These are phyloP conservation scores for Blastocystis sp. DNA, from an alignment of 352 stramenopile species.

Conservation along the genomic window DNA sequence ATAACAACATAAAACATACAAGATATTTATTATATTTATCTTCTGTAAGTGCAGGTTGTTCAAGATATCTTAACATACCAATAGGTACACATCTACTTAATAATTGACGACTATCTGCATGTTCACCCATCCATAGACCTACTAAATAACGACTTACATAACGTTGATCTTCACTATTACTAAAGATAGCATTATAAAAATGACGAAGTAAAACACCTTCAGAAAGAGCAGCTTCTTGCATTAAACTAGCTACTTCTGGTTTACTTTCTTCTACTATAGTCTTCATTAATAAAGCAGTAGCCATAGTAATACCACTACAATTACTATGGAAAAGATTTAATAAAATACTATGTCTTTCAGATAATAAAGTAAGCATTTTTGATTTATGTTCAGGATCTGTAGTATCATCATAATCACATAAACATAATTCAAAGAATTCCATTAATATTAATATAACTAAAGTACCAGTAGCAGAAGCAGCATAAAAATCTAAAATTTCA, in stretches of 20 bases:
- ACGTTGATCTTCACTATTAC: constrained; percentile 65
- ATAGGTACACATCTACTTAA: constrained; percentile 64
- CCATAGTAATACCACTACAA: constrained; percentile 56
- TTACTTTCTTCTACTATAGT: constrained; percentile 65
- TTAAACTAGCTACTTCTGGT: constrained; percentile 53
- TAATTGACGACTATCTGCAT: constrained; percentile 61
- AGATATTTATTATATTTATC: constrained; percentile 53
- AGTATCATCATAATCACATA: constrained; percentile 65
- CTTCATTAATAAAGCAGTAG: constrained; percentile 65
- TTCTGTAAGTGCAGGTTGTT: constrained; percentile 56
- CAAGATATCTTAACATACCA: constrained; percentile 64
- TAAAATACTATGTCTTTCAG: constrained; percentile 53
- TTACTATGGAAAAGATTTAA: constrained; percentile 65
- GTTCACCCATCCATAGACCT: constrained; percentile 73
- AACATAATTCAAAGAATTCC: constrained; percentile 63
- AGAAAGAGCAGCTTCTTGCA: constrained; percentile 68
- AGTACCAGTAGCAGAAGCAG: constrained; percentile 51
- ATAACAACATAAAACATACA: neutral
- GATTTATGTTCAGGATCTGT: constrained; percentile 52
- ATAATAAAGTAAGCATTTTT: constrained; percentile 41
- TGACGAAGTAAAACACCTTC: constrained; percentile 72
- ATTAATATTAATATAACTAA: constrained; percentile 69
- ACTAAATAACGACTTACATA: constrained; percentile 77
- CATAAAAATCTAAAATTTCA: constrained; percentile 48
- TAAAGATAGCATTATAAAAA: constrained; percentile 69